Percentiles rank a stretch among this genome's conserved stretches.
These are phyloP conservation scores for Yamadazyma phyllophila DNA, from an alignment of 805 yeast species.

Conservation along the genomic window DNA sequence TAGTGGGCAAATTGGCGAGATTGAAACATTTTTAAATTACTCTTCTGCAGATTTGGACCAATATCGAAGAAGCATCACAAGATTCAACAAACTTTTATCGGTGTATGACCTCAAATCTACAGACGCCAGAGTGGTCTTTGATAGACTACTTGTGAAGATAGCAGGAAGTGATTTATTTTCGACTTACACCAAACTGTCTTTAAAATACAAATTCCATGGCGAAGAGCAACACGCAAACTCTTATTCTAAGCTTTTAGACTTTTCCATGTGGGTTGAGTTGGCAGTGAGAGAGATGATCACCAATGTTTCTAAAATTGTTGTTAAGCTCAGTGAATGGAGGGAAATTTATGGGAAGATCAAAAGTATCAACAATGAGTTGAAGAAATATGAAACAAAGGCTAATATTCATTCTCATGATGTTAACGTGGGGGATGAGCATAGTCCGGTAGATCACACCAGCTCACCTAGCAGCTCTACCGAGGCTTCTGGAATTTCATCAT, in stretches of 20 bases:
- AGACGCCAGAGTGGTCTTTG: constrained; percentile 27
- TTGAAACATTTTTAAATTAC: constrained; percentile 47
- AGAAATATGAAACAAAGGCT: constrained; percentile 23
- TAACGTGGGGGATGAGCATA: background rate
- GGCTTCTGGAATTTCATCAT: constrained; percentile 16
- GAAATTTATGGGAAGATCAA: constrained; percentile 25
- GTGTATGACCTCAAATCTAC: constrained; percentile 31
- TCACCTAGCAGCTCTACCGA: background rate
- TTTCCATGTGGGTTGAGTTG: constrained; percentile 23
- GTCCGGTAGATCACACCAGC: background rate
- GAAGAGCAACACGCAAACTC: constrained; percentile 9
- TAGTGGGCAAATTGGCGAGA: constrained; percentile 30
- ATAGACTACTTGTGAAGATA: constrained; percentile 13
- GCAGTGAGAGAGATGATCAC: constrained; percentile 22
- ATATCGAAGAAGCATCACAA: constrained; percentile 27
- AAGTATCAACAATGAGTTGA: constrained; percentile 28
- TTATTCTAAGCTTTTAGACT: constrained; percentile 15
- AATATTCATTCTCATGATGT: constrained; percentile 4
- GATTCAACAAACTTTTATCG: constrained; percentile 35
- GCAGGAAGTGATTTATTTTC: constrained; percentile 7
- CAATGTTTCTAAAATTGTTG: constrained; percentile 22
- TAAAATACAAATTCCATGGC: constrained; percentile 10
- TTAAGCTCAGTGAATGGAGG: constrained; percentile 31
- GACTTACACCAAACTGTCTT: background rate
- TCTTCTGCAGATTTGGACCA: constrained; percentile 42